Evolutionary conservation across 495 filamentous ascomycete species (phyloP).

Genomic region (Achaetomiella virescens): DNA sequence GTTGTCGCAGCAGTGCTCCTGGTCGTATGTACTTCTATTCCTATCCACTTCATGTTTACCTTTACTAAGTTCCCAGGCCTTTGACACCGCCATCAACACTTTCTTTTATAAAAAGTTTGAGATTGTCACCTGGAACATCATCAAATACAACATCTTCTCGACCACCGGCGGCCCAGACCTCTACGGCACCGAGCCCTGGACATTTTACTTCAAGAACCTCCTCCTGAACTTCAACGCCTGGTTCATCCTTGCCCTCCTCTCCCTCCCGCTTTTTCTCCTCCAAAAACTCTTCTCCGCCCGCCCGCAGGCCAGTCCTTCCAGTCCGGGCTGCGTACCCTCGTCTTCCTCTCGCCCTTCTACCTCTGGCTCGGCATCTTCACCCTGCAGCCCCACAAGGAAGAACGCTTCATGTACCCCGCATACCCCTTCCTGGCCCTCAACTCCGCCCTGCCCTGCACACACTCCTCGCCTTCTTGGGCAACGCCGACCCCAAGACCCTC

Average conservation of each 20-base stretch:
- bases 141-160: constrained; percentile 91
- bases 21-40: constrained; percentile 51
- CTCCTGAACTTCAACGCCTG: constrained; percentile 92
- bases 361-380: constrained; percentile 93
- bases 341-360: constrained; percentile 80
- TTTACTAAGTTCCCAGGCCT: constrained; percentile 22
- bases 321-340: constrained; percentile 59
- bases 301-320: constrained; percentile 34
- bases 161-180: constrained; percentile 78
- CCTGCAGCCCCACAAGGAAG: constrained; percentile 92
- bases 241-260: constrained; percentile 75
- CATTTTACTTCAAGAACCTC: constrained; percentile 91
- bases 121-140: constrained; percentile 83
- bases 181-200: constrained; percentile 95
- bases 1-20: constrained; percentile 57
- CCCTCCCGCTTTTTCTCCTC: constrained; percentile 53
- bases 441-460: constrained; percentile 83
- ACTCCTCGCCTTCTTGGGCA: constrained; percentile 64
- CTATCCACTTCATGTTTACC: constrained; percentile 21
- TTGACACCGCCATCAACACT: constrained; percentile 62
- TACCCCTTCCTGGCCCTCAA: constrained; percentile 92
- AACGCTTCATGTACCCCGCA: constrained; percentile 96
- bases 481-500: constrained; percentile 55
- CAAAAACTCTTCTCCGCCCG: constrained; percentile 43
- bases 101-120: constrained; percentile 76